These are phyloP conservation scores for Hypoxylon trugodes DNA, from an alignment of 495 filamentous ascomycete genomes.

Conservation along the genomic window DNA sequence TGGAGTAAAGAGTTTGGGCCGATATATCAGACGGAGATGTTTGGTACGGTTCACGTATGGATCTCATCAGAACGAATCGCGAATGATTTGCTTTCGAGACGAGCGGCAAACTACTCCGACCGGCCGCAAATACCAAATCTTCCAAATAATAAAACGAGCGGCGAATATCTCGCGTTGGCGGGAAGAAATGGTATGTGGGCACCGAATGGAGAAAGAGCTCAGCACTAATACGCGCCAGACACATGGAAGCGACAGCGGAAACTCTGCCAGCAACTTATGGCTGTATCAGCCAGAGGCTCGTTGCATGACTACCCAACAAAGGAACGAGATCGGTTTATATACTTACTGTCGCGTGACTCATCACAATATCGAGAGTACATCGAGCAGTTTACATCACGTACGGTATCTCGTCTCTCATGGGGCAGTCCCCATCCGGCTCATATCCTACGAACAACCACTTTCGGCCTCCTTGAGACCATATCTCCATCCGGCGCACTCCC, in stretches of 20 bases:
- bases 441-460: slow-evolving; percentile 62
- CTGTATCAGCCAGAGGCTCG: slow-evolving; percentile 49
- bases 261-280: slow-evolving; percentile 66
- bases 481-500: slow-evolving; percentile 64
- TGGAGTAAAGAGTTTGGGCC: slow-evolving; percentile 71
- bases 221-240: slow-evolving; percentile 45
- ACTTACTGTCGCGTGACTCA: slow-evolving; percentile 50
- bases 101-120: slow-evolving; percentile 68
- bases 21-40: slow-evolving; percentile 67
- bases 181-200: slow-evolving; percentile 57
- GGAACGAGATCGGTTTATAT: slow-evolving; percentile 64
- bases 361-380: slow-evolving; percentile 61
- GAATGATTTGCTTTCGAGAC: slow-evolving; percentile 66
- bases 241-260: slow-evolving; percentile 66
- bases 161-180: slow-evolving; percentile 63
- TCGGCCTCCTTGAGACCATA: slow-evolving; percentile 66
- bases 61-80: slow-evolving; percentile 66
- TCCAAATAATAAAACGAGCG: slow-evolving; percentile 63
- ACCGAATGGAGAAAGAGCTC: not conserved
- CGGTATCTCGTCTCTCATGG: slow-evolving; percentile 67
- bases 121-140: slow-evolving; percentile 64
- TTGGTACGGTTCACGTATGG: slow-evolving; percentile 65
- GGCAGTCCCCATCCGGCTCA: slow-evolving; percentile 58
- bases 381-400: slow-evolving; percentile 67
- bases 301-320: slow-evolving; percentile 61